Conservation (phyloP, 75 land plant species). For the Pinus albicaulis region DNA sequence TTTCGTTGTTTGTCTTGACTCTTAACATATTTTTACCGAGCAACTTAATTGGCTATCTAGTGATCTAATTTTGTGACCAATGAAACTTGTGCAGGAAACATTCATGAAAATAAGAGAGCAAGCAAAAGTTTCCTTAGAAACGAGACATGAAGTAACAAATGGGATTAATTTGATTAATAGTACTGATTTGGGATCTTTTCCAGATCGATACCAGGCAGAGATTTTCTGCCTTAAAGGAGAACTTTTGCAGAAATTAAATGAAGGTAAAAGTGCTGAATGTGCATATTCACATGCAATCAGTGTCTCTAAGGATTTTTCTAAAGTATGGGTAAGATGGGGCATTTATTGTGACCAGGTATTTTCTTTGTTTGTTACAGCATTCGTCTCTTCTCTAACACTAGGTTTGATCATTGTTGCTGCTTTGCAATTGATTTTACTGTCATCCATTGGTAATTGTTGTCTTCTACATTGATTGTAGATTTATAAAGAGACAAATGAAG, state of each 20-base stretch:
- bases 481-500: conserved; percentile 80
- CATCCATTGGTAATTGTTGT: background rate
- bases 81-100: conserved; percentile 68
- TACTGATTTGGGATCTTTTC: conserved; percentile 89
- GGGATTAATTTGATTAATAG: conserved; percentile 88
- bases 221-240: conserved; percentile 90
- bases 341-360: conserved; percentile 94
- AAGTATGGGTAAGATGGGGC: conserved; percentile 99
- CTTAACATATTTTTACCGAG: too few relatives aligned
- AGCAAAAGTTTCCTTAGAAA: conserved; percentile 93
- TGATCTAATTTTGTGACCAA: background rate
- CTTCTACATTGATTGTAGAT: conserved; percentile 50
- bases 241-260: conserved; percentile 74
- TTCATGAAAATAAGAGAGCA: conserved; percentile 98
- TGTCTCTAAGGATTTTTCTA: conserved; percentile 78
- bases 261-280: conserved; percentile 69
- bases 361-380: background rate
- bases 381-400: background rate
- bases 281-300: conserved; percentile 76
- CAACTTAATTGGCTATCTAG: too few relatives aligned
- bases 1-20: background rate
- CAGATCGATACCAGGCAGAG: conserved; percentile 81
- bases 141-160: conserved; percentile 80
- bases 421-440: background rate
- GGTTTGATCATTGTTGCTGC: background rate